A percentile compares a stretch with the other conserved stretches of the same genome.
These are phyloP conservation scores for Kandelia obovata DNA, from an alignment of 345 rosid species.

Conservation along the genomic window DNA sequence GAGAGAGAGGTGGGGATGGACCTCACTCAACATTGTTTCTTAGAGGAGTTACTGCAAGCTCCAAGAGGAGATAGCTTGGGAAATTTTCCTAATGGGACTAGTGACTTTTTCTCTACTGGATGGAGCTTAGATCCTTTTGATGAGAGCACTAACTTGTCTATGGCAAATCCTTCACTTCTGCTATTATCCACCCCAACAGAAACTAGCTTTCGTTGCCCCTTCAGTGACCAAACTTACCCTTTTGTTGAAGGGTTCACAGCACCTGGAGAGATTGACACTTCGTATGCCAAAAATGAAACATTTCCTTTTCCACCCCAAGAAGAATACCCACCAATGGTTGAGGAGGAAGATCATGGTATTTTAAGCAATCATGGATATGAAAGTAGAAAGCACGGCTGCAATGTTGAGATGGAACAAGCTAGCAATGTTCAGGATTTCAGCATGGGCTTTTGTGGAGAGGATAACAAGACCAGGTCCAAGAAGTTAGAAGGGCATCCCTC, in stretches of 20 bases:
- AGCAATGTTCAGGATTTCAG: slow-evolving; percentile 23
- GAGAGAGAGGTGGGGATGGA: slow-evolving; percentile 34
- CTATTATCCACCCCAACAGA: slow-evolving; percentile 30
- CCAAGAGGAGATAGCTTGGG: slow-evolving; percentile 46
- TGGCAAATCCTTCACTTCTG: slow-evolving; percentile 31
- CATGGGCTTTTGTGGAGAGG: slow-evolving; percentile 40
- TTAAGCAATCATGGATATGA: slow-evolving; percentile 26
- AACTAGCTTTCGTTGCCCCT: slow-evolving; percentile 42
- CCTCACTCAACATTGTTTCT: slow-evolving; percentile 54
- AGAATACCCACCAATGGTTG: slow-evolving; percentile 37
- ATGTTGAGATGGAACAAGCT: slow-evolving; percentile 34
- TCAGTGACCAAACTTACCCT: slow-evolving; percentile 30
- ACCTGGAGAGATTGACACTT: slow-evolving; percentile 28
- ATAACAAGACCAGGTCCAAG: slow-evolving; percentile 42
- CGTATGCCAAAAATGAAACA: slow-evolving; percentile 27
- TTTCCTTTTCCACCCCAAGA: slow-evolving; percentile 33
- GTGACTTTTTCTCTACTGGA: slow-evolving; percentile 38
- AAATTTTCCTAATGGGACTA: slow-evolving; percentile 30
- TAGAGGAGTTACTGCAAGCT: slow-evolving; percentile 60
- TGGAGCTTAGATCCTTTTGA: slow-evolving; percentile 51
- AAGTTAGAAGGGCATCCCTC: slow-evolving; percentile 84
- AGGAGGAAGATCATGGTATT: slow-evolving; percentile 42
- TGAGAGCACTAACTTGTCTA: slow-evolving; percentile 25
- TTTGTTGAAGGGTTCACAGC: slow-evolving; percentile 40
- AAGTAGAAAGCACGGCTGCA: slow-evolving; percentile 30